phyloP scores from a whole-genome alignment of 345 rosid species.

The Noccaea bulbosa region DNA sequence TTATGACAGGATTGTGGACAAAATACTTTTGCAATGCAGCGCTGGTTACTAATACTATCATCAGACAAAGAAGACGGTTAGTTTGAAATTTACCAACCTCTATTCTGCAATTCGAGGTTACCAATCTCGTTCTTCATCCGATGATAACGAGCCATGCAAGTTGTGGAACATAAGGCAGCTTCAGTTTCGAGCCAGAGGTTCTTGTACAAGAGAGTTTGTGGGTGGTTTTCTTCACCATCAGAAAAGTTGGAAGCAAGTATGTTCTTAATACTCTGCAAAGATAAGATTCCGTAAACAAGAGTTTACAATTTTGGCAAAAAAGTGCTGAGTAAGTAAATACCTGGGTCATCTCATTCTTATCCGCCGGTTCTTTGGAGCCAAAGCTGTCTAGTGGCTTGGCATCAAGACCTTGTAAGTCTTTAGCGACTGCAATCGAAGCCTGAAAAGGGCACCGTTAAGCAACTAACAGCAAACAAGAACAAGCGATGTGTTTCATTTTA shows the following conservation, averaged over 20 bases:
- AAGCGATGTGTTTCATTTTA: constrained; percentile 19
- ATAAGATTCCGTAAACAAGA: constrained; percentile 30
- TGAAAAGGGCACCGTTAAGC: constrained; percentile 33
- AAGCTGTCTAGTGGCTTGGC: constrained; percentile 43
- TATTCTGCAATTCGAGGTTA: constrained; percentile 43
- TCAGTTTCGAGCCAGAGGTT: constrained; percentile 98
- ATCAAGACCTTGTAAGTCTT: constrained; percentile 24
- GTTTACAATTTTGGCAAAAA: constrained; percentile 10
- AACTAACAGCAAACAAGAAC: constrained; percentile 32
- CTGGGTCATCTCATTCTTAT: constrained; percentile 65
- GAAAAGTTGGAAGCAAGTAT: constrained; percentile 65
- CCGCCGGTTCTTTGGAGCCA: constrained; percentile 39
- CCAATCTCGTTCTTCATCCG: constrained; percentile 64
- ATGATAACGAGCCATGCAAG: constrained; percentile 68
- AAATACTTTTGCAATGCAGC: constrained; percentile 24
- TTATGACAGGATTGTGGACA: constrained; percentile 13
- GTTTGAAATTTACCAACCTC: constrained; percentile 48
- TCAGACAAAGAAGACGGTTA: constrained; percentile 12
- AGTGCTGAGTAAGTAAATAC: constrained; percentile 47
- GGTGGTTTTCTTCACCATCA: constrained; percentile 57
- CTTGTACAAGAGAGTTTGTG: constrained; percentile 69
- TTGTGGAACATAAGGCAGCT: constrained; percentile 73
- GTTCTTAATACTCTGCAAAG: constrained; percentile 73
- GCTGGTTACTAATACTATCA: constrained; percentile 9
- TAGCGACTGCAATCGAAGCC: constrained; percentile 28